phyloP scores from a whole-genome alignment of 73 alveolate genomes.

The Paramecium bursaria region DNA sequence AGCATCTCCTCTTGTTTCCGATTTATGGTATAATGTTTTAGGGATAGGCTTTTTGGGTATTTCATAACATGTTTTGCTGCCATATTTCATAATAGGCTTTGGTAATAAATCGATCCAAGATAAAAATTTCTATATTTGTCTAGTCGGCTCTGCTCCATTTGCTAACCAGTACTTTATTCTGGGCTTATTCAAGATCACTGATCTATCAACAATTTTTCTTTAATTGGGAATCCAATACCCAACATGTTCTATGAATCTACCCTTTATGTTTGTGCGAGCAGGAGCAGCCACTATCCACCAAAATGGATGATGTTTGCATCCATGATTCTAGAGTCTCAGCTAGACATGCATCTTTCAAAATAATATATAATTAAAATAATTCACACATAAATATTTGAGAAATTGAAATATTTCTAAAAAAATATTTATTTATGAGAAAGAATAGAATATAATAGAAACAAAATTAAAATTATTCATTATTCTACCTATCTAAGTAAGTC shows the following conservation, averaged over 20 bases:
- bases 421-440: no score
- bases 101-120: constrained; percentile 74
- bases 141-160: constrained; percentile 77
- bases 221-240: constrained; percentile 80
- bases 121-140: constrained; percentile 67
- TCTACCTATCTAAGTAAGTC: constrained; percentile 66
- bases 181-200: constrained; percentile 74
- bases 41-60: constrained; percentile 65
- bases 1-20: neutral
- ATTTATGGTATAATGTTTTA: neutral
- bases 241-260: constrained; percentile 73
- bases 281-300: constrained; percentile 79
- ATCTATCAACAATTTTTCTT: constrained; percentile 74
- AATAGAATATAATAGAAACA: no score
- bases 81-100: constrained; percentile 68
- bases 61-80: constrained; percentile 59
- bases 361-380: no score
- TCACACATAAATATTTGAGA: no score
- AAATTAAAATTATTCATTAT: no score
- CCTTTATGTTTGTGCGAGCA: constrained; percentile 62
- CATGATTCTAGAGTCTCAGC: constrained; percentile 70
- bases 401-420: no score
- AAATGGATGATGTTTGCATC: constrained; percentile 73
- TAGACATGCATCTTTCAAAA: constrained; percentile 71
- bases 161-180: constrained; percentile 79